A percentile compares a stretch with the other conserved stretches of the same genome.
phyloP scores from a whole-genome alignment of 257 asterid species.

The Gynochthodes officinalis region DNA sequence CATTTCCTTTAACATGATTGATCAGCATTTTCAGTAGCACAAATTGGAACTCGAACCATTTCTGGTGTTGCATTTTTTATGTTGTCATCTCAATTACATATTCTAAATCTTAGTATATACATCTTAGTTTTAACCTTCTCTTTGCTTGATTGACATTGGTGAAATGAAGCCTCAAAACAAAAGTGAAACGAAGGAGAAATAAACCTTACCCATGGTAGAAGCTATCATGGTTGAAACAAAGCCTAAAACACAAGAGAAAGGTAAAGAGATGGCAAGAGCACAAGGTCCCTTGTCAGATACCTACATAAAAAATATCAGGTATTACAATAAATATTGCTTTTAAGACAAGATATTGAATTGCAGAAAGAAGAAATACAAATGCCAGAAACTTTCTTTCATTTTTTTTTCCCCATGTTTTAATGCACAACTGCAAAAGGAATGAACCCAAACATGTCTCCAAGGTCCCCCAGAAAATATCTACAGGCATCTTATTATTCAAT shows the following conservation, averaged over 20 bases:
- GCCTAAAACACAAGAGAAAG: slow-evolving; percentile 86
- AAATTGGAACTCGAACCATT: too few relatives aligned
- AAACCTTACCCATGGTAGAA: slow-evolving; percentile 79
- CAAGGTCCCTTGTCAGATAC: slow-evolving; percentile 81
- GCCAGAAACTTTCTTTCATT: background rate
- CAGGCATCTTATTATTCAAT: background rate
- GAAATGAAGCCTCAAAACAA: too few relatives aligned
- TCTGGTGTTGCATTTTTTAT: too few relatives aligned
- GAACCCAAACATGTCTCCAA: background rate
- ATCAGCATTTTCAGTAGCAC: too few relatives aligned
- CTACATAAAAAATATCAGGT: slow-evolving; percentile 33
- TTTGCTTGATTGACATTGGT: too few relatives aligned
- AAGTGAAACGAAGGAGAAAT: background rate
- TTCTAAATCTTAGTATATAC: too few relatives aligned
- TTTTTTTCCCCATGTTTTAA: background rate
- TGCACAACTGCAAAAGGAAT: background rate
- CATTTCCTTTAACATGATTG: too few relatives aligned
- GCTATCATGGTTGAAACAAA: slow-evolving; percentile 92
- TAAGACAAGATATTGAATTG: background rate
- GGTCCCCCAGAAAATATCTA: too few relatives aligned
- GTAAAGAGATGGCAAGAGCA: slow-evolving; percentile 94
- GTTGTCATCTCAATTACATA: too few relatives aligned
- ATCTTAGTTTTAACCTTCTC: too few relatives aligned
- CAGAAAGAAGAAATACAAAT: slow-evolving; percentile 8
- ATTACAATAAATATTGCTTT: background rate